Conservation (phyloP, 352 stramenopile species). For the Phytophthora idaei region DNA sequence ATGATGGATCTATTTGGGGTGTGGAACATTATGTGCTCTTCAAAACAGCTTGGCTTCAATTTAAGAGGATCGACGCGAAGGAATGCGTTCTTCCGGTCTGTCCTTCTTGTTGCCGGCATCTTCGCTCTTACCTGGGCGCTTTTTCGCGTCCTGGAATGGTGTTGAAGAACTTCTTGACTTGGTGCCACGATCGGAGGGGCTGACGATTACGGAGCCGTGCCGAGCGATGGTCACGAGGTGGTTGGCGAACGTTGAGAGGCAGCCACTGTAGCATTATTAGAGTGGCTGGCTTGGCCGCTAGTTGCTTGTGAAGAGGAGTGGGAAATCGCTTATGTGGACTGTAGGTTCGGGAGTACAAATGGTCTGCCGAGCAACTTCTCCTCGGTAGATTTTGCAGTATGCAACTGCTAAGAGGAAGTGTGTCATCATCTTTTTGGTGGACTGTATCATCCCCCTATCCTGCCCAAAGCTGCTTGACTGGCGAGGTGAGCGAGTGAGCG, state of each 20-base stretch:
- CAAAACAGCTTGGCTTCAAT: not conserved
- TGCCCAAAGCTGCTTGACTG: not conserved
- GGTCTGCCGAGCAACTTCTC: too few relatives aligned
- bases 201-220: constrained; percentile 24
- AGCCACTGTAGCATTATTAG: too few relatives aligned
- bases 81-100: not conserved
- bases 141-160: not conserved
- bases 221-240: constrained; percentile 40
- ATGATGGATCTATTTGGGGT: constrained; percentile 16
- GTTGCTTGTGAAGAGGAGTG: not conserved
- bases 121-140: constrained; percentile 15
- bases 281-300: not conserved
- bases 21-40: constrained; percentile 2
- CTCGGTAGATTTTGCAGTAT: not conserved
- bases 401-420: not conserved
- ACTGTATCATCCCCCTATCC: not conserved
- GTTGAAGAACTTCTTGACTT: constrained; percentile 17
- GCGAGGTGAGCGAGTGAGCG: not conserved
- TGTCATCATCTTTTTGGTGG: constrained; percentile 1
- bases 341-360: too few relatives aligned
- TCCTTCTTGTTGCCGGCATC: constrained; percentile 8
- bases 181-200: constrained; percentile 4
- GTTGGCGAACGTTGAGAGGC: constrained; percentile 32
- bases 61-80: not conserved
- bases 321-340: constrained; percentile 27